Conservation (phyloP, 2,329 filamentous ascomycete species). For the Aspergillus arachidicola region DNA sequence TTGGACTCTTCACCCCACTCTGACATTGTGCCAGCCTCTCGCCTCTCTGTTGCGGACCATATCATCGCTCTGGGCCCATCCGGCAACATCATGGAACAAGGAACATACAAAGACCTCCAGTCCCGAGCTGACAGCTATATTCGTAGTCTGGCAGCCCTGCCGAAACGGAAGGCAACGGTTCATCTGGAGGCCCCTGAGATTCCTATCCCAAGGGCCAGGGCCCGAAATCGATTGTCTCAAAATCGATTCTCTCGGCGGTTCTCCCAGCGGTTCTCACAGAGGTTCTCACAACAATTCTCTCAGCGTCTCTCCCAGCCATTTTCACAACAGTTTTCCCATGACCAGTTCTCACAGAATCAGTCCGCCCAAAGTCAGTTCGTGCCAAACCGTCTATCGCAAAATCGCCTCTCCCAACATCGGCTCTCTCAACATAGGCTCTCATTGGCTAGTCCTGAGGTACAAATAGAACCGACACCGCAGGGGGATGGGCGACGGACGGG, state of each 20-base stretch:
- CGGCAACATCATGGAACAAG: not conserved
- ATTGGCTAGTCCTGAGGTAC: not conserved
- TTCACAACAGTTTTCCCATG: not conserved
- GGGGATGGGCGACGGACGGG: conserved; percentile 2
- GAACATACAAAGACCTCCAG: not conserved
- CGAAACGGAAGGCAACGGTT: not conserved
- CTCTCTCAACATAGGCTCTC: not conserved
- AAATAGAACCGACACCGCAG: not conserved
- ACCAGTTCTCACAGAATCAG: not conserved
- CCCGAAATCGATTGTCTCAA: not conserved
- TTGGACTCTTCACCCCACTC: not conserved
- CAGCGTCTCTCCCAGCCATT: not conserved
- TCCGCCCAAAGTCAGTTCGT: not conserved
- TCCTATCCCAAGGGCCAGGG: not conserved
- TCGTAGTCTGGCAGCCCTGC: not conserved
- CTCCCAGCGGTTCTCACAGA: not conserved
- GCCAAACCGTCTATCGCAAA: not conserved
- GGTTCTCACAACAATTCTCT: not conserved
- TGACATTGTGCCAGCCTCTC: not conserved
- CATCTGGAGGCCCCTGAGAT: not conserved
- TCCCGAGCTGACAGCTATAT: not conserved
- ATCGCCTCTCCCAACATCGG: not conserved
- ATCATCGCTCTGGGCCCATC: conserved; percentile 47
- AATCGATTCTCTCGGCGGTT: not conserved
- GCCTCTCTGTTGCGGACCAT: conserved; percentile 42